Evolutionary conservation across 169 alveolate genomes (phyloP).

Genomic region (Plasmodium coatneyi): DNA sequence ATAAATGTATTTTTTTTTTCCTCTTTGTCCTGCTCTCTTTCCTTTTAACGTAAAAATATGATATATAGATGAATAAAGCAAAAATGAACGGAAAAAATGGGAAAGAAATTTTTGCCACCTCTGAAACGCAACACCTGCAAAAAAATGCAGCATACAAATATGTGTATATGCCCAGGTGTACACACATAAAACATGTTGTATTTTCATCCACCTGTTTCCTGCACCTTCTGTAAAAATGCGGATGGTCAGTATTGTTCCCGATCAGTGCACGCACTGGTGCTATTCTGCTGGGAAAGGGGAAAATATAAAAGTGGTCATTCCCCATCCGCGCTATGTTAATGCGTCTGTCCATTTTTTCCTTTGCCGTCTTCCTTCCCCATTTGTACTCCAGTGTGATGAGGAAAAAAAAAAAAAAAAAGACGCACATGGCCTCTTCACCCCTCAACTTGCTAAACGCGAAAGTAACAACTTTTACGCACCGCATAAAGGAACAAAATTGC

Average conservation of each 20-base stretch:
- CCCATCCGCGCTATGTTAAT: neutral
- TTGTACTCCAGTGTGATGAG: neutral
- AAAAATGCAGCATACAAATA: neutral
- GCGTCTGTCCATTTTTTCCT: neutral
- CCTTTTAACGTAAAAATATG: neutral
- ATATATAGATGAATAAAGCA: neutral
- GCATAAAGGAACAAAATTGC: neutral
- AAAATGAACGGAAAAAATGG: neutral
- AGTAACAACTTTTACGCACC: neutral
- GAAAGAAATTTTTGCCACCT: neutral
- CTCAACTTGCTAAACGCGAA: neutral
- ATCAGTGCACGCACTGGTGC: neutral
- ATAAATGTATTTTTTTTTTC: neutral
- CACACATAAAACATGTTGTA: neutral
- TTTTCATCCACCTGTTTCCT: neutral
- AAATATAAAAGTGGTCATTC: neutral
- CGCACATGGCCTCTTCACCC: neutral
- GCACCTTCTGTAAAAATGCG: neutral
- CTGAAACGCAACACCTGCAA: neutral
- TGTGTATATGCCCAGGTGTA: neutral
- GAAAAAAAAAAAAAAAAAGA: neutral
- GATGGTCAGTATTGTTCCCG: neutral
- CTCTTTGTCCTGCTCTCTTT: neutral
- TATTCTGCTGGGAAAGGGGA: neutral
- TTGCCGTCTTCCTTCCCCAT: neutral